Conservation (phyloP, 352 stramenopile genomes). For the Phytopythium helicoides region DNA sequence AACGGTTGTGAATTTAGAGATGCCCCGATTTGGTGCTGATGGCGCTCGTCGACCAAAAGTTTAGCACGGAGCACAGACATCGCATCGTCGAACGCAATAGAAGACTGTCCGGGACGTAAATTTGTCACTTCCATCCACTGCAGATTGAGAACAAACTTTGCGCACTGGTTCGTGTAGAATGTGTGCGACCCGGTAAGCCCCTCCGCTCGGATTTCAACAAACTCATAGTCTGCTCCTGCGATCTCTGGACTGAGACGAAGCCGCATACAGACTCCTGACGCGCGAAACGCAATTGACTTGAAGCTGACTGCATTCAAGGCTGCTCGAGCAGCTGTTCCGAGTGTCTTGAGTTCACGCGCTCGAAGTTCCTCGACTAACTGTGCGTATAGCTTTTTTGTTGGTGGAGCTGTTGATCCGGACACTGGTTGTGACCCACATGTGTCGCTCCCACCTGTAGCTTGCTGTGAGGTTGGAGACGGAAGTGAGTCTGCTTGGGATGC, state of each 20-base stretch:
- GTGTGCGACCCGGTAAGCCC: slow-evolving; percentile 61
- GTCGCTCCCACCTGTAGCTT: slow-evolving; percentile 25
- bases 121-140: slow-evolving; percentile 87
- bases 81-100: slow-evolving; percentile 71
- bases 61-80: slow-evolving; percentile 73
- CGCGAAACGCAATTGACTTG: slow-evolving; percentile 72
- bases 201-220: slow-evolving; percentile 67
- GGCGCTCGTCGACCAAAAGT: slow-evolving; percentile 56
- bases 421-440: slow-evolving; percentile 22
- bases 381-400: slow-evolving; percentile 56
- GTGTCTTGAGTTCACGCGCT: slow-evolving; percentile 48
- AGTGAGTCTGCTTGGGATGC: slow-evolving; percentile 7
- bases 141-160: slow-evolving; percentile 71
- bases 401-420: slow-evolving; percentile 10
- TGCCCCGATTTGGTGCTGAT: neutral
- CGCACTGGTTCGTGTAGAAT: slow-evolving; percentile 69
- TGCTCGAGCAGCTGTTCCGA: slow-evolving; percentile 25
- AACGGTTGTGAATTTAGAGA: neutral
- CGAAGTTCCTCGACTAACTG: slow-evolving; percentile 70
- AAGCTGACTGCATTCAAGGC: slow-evolving; percentile 28
- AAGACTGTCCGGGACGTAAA: slow-evolving; percentile 63
- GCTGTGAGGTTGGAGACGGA: neutral
- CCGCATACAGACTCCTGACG: slow-evolving; percentile 49
- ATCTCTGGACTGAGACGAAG: slow-evolving; percentile 61
- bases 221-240: slow-evolving; percentile 58